Base-by-base conservation (phyloP, 192 early-diverging fungal species). In the Entomortierella chlamydospora region DNA sequence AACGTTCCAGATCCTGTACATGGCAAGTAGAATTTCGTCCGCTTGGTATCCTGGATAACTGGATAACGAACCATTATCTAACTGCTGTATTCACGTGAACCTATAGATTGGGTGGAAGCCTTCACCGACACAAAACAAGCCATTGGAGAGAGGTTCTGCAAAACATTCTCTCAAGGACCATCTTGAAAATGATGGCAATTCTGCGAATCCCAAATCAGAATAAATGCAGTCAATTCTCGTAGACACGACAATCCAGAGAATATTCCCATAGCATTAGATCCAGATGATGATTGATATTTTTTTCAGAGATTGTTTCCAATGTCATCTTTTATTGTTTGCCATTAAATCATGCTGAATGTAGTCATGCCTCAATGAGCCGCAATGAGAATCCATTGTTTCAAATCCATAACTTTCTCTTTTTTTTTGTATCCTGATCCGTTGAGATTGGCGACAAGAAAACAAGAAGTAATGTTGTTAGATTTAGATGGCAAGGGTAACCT, bases 61-160 rank as follows among this genome's bases (percentile, higher is more conserved):
- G n/a, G n/a, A n/a, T n/a, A n/a, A n/a, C n/a, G n/a, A n/a, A n/a
- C n/a, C n/a, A n/a, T n/a, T n/a, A n/a, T n/a, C n/a, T n/a, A n/a
- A n/a, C n/a, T n/a, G n/a, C n/a, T n/a, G n/a, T n/a, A n/a, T n/a
- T n/a, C n/a, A n/a, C n/a, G n/a, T n/a, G n/a, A n/a, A n/a, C n/a
- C n/a, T n/a, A 18, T 79, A 91, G 93, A 96, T 98, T 84, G 96
- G 95, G 31, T 98, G 96, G 97, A 98, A 97, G 76, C 95, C 95
- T 4, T 90, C 94, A 39, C 81, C 87, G 22, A 90, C 90, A 28
- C 95, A 96, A 66, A 94, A 94, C 49, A 89, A 93, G 79, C 95
- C 97, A 7, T 77, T 91, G 53, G 73, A 90, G 31, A 87, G 95
- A 42, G 97, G 97, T 17, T 93, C 94, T 4, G 95, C 88, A 8